Evolutionary conservation across 352 stramenopile species (phyloP), one percentile per base, ranked within the genome.

Genomic region (Phytophthora uliginosa): DNA sequence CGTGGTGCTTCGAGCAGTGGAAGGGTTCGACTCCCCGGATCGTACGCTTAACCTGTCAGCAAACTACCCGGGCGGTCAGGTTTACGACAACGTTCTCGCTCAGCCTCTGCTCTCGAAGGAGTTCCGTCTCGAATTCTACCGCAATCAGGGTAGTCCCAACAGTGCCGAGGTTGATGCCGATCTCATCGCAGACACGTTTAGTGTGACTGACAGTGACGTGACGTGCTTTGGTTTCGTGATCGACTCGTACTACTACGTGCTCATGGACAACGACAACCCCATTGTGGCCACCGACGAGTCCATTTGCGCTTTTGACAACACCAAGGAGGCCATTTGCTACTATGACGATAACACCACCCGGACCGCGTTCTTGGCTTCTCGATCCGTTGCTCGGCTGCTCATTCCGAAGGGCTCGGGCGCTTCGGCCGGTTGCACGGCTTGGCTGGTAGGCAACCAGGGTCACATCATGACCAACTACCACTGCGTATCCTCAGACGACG

Each of bases 391-490:
- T 28, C 62, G 86, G 20, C 59, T 94, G 34, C 61, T 86, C 0
- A 92, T 92, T 56, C 59, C 71, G 18, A 84, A 89, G 63, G 73
- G 74, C 20, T 36, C 52, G 36, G 72, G 71, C 3, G 70, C 73
- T 22, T 72, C 47, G 1, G 65, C 72, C 2, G 79, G 79, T 0
- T 94, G 87, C 68, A 91, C 87, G 2, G 85, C 73, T 28, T 94
- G 83, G 85, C 59, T 94, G 13, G 55, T 91, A 31, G 87, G 87
- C 42, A 85, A 79, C 8, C 64, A 84, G 40, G 81, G 84, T 4
- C 82, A 94, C 61, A 24, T 94, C 53, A 73, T 94, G 51, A 94
- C 87, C 12, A 94, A 94, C 67, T 77, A 91, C 60, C 87, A 94
- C 69, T 93, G 87, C 73, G 73, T 92, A n/a, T 72, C 79, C 26